Evolutionary conservation across 2,329 filamentous ascomycete genomes (phyloP).

Genomic region (Helicocarpus griseus): DNA sequence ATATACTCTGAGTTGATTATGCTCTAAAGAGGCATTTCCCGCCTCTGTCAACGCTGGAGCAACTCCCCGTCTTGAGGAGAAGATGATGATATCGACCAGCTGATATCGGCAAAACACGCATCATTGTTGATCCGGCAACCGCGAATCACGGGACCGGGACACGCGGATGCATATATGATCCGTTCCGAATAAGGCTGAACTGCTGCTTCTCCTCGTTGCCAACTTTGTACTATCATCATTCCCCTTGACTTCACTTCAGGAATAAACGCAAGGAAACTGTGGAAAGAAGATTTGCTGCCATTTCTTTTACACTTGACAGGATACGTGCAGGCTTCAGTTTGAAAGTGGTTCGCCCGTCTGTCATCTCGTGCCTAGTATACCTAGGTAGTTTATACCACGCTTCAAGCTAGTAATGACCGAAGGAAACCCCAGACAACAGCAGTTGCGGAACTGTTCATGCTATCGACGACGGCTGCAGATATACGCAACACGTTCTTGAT

Average conservation of each 20-base stretch:
- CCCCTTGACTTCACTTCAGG: no score
- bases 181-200: background rate
- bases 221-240: no score
- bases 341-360: no score
- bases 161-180: background rate
- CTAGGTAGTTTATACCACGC: no score
- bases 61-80: background rate
- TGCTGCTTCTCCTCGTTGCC: no score
- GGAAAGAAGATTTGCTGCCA: no score
- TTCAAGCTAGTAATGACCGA: no score
- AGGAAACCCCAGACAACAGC: background rate
- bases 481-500: background rate
- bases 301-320: no score
- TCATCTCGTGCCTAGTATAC: no score
- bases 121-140: constrained; percentile 2
- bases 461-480: background rate
- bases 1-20: no score
- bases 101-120: background rate
- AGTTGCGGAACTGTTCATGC: background rate
- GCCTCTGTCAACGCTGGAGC: background rate
- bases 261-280: no score
- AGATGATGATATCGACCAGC: constrained; percentile 1
- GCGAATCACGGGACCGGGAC: background rate
- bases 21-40: background rate
- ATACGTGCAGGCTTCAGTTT: no score